Conservation (phyloP, 1,284 basidiomycete species). For the Exsudoporus floridanus region DNA sequence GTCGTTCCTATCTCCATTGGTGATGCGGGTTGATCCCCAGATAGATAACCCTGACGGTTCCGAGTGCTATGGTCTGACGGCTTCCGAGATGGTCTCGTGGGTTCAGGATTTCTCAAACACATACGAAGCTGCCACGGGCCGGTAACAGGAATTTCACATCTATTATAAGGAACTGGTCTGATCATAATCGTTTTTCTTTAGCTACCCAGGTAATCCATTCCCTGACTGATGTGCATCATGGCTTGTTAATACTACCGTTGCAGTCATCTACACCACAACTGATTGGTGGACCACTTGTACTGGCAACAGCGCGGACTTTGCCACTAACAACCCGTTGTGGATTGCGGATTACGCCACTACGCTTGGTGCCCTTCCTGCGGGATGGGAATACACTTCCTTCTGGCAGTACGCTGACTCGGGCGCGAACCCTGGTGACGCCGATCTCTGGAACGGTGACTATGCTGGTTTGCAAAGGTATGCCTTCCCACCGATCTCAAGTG, state of each 20-base stretch:
- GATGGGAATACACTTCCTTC: slow-evolving; percentile 57
- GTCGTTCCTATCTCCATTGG: slow-evolving; percentile 9
- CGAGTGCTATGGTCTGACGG: slow-evolving; percentile 57
- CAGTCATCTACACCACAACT: slow-evolving; percentile 62
- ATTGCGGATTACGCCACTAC: slow-evolving; percentile 53
- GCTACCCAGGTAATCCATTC: slow-evolving; percentile 37
- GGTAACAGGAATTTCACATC: slow-evolving; percentile 33
- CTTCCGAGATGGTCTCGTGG: slow-evolving; percentile 60
- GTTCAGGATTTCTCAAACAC: slow-evolving; percentile 61
- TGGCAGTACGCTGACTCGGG: slow-evolving; percentile 62
- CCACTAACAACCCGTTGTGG: slow-evolving; percentile 54
- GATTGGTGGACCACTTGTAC: slow-evolving; percentile 72
- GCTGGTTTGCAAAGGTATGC: slow-evolving; percentile 36
- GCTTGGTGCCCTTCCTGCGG: slow-evolving; percentile 54
- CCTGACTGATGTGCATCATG: neutral
- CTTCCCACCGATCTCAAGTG: neutral
- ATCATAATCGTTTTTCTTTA: slow-evolving; percentile 11
- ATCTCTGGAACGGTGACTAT: slow-evolving; percentile 51
- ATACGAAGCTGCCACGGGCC: slow-evolving; percentile 51
- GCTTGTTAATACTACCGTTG: neutral
- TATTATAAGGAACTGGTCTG: slow-evolving; percentile 1
- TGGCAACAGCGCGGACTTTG: slow-evolving; percentile 53
- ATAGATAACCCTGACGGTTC: slow-evolving; percentile 50
- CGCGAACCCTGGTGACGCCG: slow-evolving; percentile 54
- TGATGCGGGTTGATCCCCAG: neutral